Percentiles rank a stretch among this genome's conserved stretches.
Evolutionary conservation across 2,329 filamentous ascomycete species (phyloP).

Genomic region (Gyromitra esculenta): DNA sequence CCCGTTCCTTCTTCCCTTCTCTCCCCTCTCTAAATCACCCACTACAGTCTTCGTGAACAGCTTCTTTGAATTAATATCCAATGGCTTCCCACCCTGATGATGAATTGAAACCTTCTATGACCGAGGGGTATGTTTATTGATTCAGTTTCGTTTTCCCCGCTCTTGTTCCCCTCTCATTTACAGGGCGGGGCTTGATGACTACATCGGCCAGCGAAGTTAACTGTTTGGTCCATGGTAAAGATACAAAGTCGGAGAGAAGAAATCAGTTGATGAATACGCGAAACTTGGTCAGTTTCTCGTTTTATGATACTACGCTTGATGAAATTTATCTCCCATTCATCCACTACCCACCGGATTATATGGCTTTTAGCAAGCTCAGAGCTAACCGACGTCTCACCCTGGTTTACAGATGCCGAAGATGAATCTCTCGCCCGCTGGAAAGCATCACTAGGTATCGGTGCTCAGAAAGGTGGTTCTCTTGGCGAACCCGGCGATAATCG

Average conservation of each 20-base stretch:
- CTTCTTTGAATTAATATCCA: conserved; percentile 51
- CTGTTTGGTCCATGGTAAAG: conserved; percentile 59
- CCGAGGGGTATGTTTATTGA: conserved; percentile 67
- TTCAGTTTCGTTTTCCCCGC: conserved; percentile 56
- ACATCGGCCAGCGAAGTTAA: conserved; percentile 25
- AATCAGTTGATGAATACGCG: conserved; percentile 93
- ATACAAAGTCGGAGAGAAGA: conserved; percentile 99
- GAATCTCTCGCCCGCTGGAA: conserved; percentile 98
- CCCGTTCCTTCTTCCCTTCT: conserved; percentile 23
- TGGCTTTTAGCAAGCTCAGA: conserved; percentile 14
- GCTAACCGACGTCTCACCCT: conserved; percentile 4
- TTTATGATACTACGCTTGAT: neutral
- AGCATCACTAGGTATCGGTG: conserved; percentile 87
- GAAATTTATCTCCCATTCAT: conserved; percentile 18
- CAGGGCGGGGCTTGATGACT: conserved; percentile 50
- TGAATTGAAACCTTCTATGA: conserved; percentile 85
- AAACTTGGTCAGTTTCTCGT: conserved; percentile 77
- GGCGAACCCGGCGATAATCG: conserved; percentile 56
- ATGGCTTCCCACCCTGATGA: conserved; percentile 79
- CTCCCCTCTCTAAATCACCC: conserved; percentile 57
- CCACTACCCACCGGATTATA: neutral
- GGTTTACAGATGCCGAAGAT: conserved; percentile 73
- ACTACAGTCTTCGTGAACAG: conserved; percentile 30
- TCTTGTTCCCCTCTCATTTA: conserved; percentile 13
- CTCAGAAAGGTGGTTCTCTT: conserved; percentile 62